Evolutionary conservation across 1,284 basidiomycete species (phyloP), one percentile per base, ranked within the genome.

Genomic region (Puccinia sorghi): DNA sequence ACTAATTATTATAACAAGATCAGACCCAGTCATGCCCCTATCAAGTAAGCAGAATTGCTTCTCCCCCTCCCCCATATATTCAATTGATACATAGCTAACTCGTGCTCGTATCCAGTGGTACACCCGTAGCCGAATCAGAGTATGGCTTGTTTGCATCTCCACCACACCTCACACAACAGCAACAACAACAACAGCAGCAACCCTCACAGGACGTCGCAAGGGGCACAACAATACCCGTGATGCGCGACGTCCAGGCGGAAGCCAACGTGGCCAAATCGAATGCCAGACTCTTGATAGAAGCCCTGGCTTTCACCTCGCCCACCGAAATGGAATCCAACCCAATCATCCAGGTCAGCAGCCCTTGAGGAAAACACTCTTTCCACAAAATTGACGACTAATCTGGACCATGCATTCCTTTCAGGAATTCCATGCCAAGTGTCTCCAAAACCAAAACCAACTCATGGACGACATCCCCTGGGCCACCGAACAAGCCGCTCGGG

Each of bases 391-490:
- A 32, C 32, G 32, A 32, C 32, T 32, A 32, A 32, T 32, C 32
- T 32, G 32, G 32, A 32, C 52, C 52, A 20, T 22, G 8, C 52
- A 20, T 41, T 43, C 32, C 70, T 25, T 70, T 50, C 39, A 92
- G 91, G 91, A 92, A 84, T 92, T 92, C 82, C 88, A 90, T 80
- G 81, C 84, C 15, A 91, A 92, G 82, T 92, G 90, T 83, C 86
- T 88, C 25, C 86, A 87, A 6, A 91, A 90, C 2, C 90, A 91
- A 83, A 91, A 91, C 78, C 86, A 92, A 22, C 89, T 92, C 43
- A 89, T 86, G 80, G 88, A 90, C 9, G 90, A 92, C 84, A 91
- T 92, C 75, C 88, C 90, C 12, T 93, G 92, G 92, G 92, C 92
- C 5, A 88, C 88, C 22, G 89, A 91, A 4, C 87, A 88, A 25